Percentiles rank a stretch among this genome's conserved stretches.
phyloP scores from a whole-genome alignment of 345 rosid genomes.

The Lepidium africanum region DNA sequence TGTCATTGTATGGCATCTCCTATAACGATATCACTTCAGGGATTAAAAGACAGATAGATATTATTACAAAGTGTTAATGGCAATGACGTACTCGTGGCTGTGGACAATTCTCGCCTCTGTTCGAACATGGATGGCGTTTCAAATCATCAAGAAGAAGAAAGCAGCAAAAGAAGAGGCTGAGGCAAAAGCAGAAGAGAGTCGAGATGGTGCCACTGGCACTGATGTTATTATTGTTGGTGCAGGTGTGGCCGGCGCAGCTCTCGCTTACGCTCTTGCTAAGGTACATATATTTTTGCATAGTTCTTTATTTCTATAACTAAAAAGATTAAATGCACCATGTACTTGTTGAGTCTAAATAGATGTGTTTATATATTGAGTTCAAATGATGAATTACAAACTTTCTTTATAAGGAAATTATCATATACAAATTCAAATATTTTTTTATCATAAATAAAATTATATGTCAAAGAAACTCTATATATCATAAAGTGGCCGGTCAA shows the following conservation, averaged over 20 bases:
- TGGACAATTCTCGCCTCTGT: constrained; percentile 15
- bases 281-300: constrained; percentile 6
- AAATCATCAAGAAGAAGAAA: constrained; percentile 5
- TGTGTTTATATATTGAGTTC: not conserved
- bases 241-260: constrained; percentile 59
- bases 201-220: constrained; percentile 12
- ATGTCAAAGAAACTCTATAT: not conserved
- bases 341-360: not conserved
- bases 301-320: not conserved
- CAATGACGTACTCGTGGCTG: not conserved
- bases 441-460: too few relatives aligned
- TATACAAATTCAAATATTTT: too few relatives aligned
- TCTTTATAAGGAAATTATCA: too few relatives aligned
- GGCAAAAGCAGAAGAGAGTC: not conserved
- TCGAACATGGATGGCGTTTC: constrained; percentile 9
- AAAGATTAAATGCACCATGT: not conserved
- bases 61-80: not conserved
- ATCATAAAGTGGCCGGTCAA: not conserved
- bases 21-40: not conserved
- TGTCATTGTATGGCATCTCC: not conserved
- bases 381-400: too few relatives aligned
- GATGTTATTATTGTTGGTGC: constrained; percentile 65
- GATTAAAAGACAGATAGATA: not conserved
- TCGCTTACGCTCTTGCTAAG: constrained; percentile 56
- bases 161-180: not conserved